phyloP scores from a whole-genome alignment of 495 filamentous ascomycete genomes.

The Xylaria acuta region DNA sequence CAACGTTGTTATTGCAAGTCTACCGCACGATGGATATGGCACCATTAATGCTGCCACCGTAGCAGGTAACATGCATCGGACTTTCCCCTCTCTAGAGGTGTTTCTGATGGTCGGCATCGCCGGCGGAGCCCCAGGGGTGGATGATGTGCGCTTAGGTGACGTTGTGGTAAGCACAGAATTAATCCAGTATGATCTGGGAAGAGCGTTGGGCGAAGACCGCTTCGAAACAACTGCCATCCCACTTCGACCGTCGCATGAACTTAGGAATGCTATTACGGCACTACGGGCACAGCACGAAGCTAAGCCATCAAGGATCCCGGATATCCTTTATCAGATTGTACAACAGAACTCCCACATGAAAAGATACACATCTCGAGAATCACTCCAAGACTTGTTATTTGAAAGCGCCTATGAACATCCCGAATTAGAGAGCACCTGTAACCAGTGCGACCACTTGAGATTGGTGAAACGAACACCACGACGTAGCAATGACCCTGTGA shows the following conservation, averaged over 20 bases:
- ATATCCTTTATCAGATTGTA: neutral
- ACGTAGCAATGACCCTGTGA: neutral
- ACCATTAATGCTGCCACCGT: conserved; percentile 46
- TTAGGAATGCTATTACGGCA: neutral
- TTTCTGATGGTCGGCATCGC: conserved; percentile 54
- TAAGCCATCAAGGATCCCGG: neutral
- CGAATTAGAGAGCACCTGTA: neutral
- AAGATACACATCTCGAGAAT: neutral
- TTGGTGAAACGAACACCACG: neutral
- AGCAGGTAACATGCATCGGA: conserved; percentile 44
- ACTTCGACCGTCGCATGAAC: neutral
- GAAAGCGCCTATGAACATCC: conserved; percentile 6
- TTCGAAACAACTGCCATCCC: conserved; percentile 46
- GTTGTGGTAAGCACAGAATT: conserved; percentile 53
- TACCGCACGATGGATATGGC: conserved; percentile 43
- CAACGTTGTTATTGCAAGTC: conserved; percentile 53
- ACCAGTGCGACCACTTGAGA: neutral
- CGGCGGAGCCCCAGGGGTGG: conserved; percentile 44
- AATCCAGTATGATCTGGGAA: conserved; percentile 53
- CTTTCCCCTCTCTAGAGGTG: conserved; percentile 44
- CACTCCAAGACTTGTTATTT: conserved; percentile 2
- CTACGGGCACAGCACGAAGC: neutral
- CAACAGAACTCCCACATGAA: neutral
- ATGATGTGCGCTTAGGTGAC: conserved; percentile 52
- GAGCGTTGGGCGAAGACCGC: conserved; percentile 32